These are phyloP conservation scores for Polymyxa betae DNA, from an alignment of 208 protist genomes.

Conservation along the genomic window DNA sequence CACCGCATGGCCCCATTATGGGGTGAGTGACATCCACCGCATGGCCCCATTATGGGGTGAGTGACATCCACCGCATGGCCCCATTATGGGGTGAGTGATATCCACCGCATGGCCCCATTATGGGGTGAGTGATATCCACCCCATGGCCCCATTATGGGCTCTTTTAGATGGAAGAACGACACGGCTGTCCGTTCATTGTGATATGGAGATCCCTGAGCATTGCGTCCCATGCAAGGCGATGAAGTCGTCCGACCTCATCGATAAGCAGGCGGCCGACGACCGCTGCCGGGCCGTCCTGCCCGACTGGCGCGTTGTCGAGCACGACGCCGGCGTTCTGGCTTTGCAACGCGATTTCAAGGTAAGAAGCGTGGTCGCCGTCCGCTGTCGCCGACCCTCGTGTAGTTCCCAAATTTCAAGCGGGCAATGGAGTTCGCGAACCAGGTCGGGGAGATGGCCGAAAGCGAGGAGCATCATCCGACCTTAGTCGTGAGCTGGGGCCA, in stretches of 20 bases:
- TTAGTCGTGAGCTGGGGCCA: neutral
- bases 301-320: neutral
- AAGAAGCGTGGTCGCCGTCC: neutral
- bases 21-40: no score
- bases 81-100: no score
- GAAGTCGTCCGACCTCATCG: neutral
- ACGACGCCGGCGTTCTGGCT: neutral
- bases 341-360: neutral
- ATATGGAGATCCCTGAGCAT: neutral
- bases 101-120: no score
- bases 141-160: no score
- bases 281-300: neutral
- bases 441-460: neutral
- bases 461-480: neutral
- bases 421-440: neutral
- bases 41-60: no score
- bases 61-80: no score
- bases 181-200: no score
- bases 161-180: no score
- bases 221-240: neutral
- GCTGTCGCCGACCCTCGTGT: neutral
- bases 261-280: neutral
- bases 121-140: no score
- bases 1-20: no score
- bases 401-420: conserved; percentile 2